These are phyloP conservation scores for Populus hybrid DNA, from an alignment of 441 rosid genomes.

Conservation along the genomic window DNA sequence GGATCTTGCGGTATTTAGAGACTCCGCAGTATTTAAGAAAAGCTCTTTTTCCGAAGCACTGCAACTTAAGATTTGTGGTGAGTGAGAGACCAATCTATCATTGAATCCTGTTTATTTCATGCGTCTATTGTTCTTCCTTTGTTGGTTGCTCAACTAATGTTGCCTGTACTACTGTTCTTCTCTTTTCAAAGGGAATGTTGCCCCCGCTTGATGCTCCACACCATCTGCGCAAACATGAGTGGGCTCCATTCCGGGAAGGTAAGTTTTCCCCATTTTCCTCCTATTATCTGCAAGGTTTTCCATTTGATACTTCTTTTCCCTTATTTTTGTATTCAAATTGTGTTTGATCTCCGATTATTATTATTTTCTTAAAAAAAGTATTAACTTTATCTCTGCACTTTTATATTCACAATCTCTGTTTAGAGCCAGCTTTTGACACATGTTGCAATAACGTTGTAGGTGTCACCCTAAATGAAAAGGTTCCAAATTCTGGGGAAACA, in stretches of 20 bases:
- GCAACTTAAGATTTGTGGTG: conserved; percentile 83
- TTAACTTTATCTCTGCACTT: not conserved
- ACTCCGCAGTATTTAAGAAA: conserved; percentile 92
- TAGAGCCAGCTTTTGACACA: conserved; percentile 3
- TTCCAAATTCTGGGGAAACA: conserved; percentile 45
- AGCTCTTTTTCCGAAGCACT: conserved; percentile 75
- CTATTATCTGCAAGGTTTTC: not conserved
- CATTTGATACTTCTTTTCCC: not conserved
- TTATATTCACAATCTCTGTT: not conserved
- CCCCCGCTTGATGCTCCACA: conserved; percentile 99
- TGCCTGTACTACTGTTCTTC: not conserved
- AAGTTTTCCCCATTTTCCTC: not conserved
- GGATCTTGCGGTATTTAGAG: conserved; percentile 82
- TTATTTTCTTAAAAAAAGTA: not conserved
- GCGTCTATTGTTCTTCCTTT: not conserved
- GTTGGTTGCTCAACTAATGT: conserved; percentile 1
- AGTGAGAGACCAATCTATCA: not conserved
- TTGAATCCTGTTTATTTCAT: not conserved
- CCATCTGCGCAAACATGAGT: conserved; percentile 93
- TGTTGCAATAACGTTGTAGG: conserved; percentile 41
- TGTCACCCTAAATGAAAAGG: conserved; percentile 57
- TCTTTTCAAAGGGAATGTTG: conserved; percentile 60
- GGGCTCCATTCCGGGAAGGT: conserved; percentile 93
- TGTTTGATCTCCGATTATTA: not conserved
- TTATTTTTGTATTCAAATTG: not conserved